Conservation (phyloP, 202 grass and related monocot species). For the Setaria viridis region DNA sequence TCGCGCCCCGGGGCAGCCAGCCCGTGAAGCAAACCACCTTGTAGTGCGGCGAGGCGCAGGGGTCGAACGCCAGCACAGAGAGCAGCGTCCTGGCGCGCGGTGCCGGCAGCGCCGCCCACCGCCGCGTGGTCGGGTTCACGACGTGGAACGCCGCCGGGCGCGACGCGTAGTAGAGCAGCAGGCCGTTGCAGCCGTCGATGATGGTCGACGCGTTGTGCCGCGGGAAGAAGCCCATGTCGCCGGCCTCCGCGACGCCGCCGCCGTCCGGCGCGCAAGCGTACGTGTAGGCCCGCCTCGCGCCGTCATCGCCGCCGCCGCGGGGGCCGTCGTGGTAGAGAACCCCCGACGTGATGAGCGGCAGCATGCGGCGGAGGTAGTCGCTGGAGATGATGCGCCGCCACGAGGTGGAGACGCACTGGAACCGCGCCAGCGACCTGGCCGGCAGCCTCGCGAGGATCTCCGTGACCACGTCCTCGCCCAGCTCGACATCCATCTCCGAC, state of each 20-base stretch:
- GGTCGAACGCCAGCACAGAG: slow-evolving; percentile 83
- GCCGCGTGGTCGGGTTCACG: slow-evolving; percentile 70
- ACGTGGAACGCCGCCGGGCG: slow-evolving; percentile 64
- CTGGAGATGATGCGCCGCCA: slow-evolving; percentile 76
- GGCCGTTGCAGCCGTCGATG: slow-evolving; percentile 88
- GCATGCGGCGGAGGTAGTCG: slow-evolving; percentile 67
- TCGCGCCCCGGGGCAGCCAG: slow-evolving; percentile 65
- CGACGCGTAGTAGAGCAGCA: slow-evolving; percentile 69
- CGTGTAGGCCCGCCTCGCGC: slow-evolving; percentile 49
- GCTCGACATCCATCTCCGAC: slow-evolving; percentile 38
- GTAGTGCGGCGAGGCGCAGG: slow-evolving; percentile 58
- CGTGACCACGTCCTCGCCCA: slow-evolving; percentile 67
- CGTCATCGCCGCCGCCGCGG: neutral
- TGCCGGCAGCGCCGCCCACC: slow-evolving; percentile 62
- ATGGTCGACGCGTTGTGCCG: slow-evolving; percentile 65
- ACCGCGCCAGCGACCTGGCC: slow-evolving; percentile 75
- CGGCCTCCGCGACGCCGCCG: slow-evolving; percentile 36
- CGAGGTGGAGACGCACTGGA: slow-evolving; percentile 76
- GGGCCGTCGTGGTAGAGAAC: slow-evolving; percentile 66
- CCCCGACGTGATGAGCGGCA: slow-evolving; percentile 77
- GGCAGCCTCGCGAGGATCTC: slow-evolving; percentile 82
- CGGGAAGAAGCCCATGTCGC: slow-evolving; percentile 79
- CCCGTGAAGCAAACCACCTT: slow-evolving; percentile 86
- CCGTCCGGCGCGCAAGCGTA: slow-evolving; percentile 53
- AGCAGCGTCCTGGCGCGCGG: slow-evolving; percentile 53